Evolutionary conservation across 2,329 filamentous ascomycete genomes (phyloP), one percentile per base, ranked within the genome.

Genomic region (Beauveria australis): DNA sequence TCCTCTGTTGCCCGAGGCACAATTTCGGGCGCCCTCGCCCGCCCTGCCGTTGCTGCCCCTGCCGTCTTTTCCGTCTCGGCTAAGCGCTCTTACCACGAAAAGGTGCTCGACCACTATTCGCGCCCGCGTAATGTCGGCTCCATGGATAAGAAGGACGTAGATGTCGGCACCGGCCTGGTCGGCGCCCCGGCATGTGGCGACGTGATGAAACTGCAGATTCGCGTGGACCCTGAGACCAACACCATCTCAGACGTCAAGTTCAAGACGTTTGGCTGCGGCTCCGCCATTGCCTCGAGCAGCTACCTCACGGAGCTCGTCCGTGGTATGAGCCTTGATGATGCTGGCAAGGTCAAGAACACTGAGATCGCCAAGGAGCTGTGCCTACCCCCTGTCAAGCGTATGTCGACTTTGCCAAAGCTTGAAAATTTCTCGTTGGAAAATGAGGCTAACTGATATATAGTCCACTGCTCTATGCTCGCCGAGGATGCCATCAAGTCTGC

Each of bases 361-460:
- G 92, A 99, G 77, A 99, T 99, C 72, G 94, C 94, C 43, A 95
- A 96, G 81, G 95, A 99, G 78, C 81, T 97, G 61, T 94, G 91
- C 71, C 76, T 94, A 70, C 91, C 91, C 41, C 91, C 91, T 63
- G 91, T 96, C 55, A 96, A 95, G 79, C 76, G 89, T 92, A 78
- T 76, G 87, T 85, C 52, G 40, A 41, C 26, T 33, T 28, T 10
- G 12, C 9, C 12, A 10, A 49, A 37, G 16, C 18, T 24, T n/a
- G 9, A 5, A 44, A 18, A 12, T 46, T 30, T 56, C 41, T 51
- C 40, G 47, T 40, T 53, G 9, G n/a, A 60, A 52, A 47, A 41
- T 40, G 16, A 43, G 40, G 64, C 70, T 77, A 67, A 76, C 63
- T 37, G 48, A 40, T 37, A 8, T 41, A 47, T 28, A 92, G 89